These are phyloP conservation scores for Candida argentea DNA, from an alignment of 805 yeast genomes.

Conservation along the genomic window DNA sequence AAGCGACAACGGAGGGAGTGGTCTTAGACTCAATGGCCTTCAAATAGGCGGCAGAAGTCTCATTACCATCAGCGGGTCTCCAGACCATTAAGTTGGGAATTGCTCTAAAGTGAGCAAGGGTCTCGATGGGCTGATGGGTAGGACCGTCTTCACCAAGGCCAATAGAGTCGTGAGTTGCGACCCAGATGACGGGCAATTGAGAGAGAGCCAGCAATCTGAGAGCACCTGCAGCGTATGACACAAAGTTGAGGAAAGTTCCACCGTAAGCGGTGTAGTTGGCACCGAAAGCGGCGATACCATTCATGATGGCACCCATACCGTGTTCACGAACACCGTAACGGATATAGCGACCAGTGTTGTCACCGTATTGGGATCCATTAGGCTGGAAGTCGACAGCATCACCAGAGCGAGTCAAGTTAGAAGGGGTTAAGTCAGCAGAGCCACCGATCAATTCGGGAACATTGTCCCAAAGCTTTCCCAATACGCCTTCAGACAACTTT, in stretches of 20 bases:
- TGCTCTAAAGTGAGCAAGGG: constrained; percentile 80
- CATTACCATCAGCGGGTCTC: constrained; percentile 94
- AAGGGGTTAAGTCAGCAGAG: constrained; percentile 96
- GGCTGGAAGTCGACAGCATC: constrained; percentile 90
- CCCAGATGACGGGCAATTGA: constrained; percentile 77
- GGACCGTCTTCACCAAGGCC: constrained; percentile 93
- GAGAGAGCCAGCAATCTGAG: constrained; percentile 77
- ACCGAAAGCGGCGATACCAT: constrained; percentile 91
- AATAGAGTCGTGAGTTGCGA: constrained; percentile 83
- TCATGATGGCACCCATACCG: constrained; percentile 97
- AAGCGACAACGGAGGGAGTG: constrained; percentile 68
- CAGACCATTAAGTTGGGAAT: constrained; percentile 73
- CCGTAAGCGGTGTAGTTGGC: constrained; percentile 85
- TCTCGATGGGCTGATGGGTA: constrained; percentile 88
- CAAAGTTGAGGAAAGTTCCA: constrained; percentile 96
- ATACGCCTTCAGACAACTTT: constrained; percentile 79
- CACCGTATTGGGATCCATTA: constrained; percentile 68
- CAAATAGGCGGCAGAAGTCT: constrained; percentile 73
- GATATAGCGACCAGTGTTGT: constrained; percentile 84
- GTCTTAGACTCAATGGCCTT: constrained; percentile 48
- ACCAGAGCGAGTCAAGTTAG: constrained; percentile 86
- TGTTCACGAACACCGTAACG: constrained; percentile 99
- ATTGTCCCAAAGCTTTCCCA: constrained; percentile 48
- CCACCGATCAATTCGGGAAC: constrained; percentile 94
- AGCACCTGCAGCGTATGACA: constrained; percentile 77